These are phyloP conservation scores for Metschnikowia matae DNA, from an alignment of 805 yeast genomes.

Conservation along the genomic window DNA sequence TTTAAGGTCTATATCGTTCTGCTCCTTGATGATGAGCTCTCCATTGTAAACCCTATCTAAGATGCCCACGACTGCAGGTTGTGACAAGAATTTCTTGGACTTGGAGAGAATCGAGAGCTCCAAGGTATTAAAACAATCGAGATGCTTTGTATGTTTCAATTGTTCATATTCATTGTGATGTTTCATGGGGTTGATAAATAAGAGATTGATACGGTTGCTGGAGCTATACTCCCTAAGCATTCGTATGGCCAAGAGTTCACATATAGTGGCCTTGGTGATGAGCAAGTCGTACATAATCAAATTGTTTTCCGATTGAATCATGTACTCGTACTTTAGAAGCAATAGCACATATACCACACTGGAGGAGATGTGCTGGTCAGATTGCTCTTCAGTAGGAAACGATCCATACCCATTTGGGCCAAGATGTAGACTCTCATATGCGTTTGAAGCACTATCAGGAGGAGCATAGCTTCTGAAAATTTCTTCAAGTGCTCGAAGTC, in stretches of 20 bases:
- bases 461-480: slow-evolving; percentile 25
- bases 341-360: slow-evolving; percentile 31
- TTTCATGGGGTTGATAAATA: slow-evolving; percentile 45
- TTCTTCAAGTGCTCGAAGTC: slow-evolving; percentile 28
- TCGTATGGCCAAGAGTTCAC: slow-evolving; percentile 51
- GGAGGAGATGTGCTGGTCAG: slow-evolving; percentile 20
- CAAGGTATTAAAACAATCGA: slow-evolving; percentile 39
- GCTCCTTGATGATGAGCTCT: slow-evolving; percentile 38
- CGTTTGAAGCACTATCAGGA: slow-evolving; percentile 4
- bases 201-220: slow-evolving; percentile 40
- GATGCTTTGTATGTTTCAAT: slow-evolving; percentile 18
- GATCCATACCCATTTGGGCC: slow-evolving; percentile 17
- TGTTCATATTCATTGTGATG: slow-evolving; percentile 15
- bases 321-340: slow-evolving; percentile 34
- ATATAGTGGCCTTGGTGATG: slow-evolving; percentile 45
- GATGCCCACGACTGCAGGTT: slow-evolving; percentile 46
- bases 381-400: slow-evolving; percentile 6
- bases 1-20: slow-evolving; percentile 20
- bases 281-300: slow-evolving; percentile 35
- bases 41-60: slow-evolving; percentile 51
- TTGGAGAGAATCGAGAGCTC: slow-evolving; percentile 52
- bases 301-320: slow-evolving; percentile 38
- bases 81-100: slow-evolving; percentile 49
- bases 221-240: slow-evolving; percentile 45
- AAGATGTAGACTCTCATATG: slow-evolving; percentile 18